A percentile compares a stretch with the other conserved stretches of the same genome.
Evolutionary conservation across 495 filamentous ascomycete species (phyloP).

Genomic region (Bacidia rubella): DNA sequence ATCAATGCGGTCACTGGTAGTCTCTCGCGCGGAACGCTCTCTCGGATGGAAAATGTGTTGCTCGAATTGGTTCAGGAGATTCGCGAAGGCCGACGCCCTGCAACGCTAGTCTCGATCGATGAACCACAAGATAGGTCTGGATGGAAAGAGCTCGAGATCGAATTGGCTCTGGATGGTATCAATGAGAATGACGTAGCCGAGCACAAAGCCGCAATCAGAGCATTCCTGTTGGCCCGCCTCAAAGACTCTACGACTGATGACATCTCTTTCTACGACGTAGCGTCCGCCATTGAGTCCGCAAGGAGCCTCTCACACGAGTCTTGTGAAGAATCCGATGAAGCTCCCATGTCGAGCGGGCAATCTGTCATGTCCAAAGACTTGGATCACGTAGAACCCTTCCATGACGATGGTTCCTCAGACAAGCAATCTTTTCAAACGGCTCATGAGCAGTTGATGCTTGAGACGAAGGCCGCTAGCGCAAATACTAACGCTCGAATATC

Average conservation of each 20-base stretch:
- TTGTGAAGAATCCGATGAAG: not conserved
- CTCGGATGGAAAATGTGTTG: constrained; percentile 1
- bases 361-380: not conserved
- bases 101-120: not conserved
- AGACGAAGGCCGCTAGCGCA: not conserved
- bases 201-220: constrained; percentile 1
- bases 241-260: not conserved
- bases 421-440: not conserved
- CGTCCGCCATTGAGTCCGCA: not conserved
- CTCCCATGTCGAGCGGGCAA: not conserved
- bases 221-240: not conserved
- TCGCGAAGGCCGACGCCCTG: not conserved
- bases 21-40: not conserved
- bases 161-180: constrained; percentile 1
- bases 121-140: not conserved
- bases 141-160: constrained; percentile 2
- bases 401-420: not conserved
- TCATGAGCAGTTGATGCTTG: not conserved
- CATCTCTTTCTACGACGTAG: not conserved
- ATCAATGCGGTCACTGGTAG: constrained; percentile 1
- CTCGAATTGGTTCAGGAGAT: not conserved
- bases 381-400: not conserved
- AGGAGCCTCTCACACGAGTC: not conserved
- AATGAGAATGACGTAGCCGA: not conserved
- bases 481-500: not conserved